Base-by-base conservation (phyloP, 2,329 filamentous ascomycete species). In the Diaporthe vaccinii region DNA sequence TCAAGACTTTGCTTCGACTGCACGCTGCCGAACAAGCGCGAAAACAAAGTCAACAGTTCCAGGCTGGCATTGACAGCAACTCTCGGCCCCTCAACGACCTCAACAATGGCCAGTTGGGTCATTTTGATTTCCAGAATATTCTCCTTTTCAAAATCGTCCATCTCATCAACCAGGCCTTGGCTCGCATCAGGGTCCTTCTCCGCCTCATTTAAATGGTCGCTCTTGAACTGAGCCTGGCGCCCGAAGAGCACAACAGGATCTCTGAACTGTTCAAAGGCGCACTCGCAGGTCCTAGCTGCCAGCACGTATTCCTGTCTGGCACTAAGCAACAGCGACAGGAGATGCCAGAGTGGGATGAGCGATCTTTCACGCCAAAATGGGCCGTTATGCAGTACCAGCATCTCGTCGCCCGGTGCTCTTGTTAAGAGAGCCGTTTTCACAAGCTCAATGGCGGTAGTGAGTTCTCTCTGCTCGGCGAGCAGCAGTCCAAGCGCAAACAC, bases 51-150 rank as follows among this genome's bases (percentile, higher is more conserved):
- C 28, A 99, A 86, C 53, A 99, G 87, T 83, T 98, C 95, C 78
- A 95, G 92, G 81, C 94, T 96, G 76, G 94, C 93, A 81, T 98
- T 98, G 69, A 98, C 94, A 25, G 97, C 96, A 74, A 93, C 91
- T 75, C 95, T 93, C 0, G 95, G 92, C 1, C 95, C 95, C 81
- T 98, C 95, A 4, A 95, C 86, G 22, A 97, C 86, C 83, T 98
- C 96, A 4, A 97, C 84, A 28, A 99, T 89, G 5, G 94, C 90
- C 76, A 99, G 87, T 80, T 98, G 96, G 15, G 96, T 98, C 91
- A 98, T 98, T 83, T 98, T 98, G 76, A 98, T 92, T 83, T 98
- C 94, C n/a, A 99, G 85, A 57, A 99, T 93, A 67, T 91, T 91
- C 82, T 96, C 94, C 81, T 95, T 97, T 81, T 98, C 96, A 36